Evolutionary conservation across 2,329 filamentous ascomycete genomes (phyloP).

Genomic region (Ophiostoma triangulosporum): DNA sequence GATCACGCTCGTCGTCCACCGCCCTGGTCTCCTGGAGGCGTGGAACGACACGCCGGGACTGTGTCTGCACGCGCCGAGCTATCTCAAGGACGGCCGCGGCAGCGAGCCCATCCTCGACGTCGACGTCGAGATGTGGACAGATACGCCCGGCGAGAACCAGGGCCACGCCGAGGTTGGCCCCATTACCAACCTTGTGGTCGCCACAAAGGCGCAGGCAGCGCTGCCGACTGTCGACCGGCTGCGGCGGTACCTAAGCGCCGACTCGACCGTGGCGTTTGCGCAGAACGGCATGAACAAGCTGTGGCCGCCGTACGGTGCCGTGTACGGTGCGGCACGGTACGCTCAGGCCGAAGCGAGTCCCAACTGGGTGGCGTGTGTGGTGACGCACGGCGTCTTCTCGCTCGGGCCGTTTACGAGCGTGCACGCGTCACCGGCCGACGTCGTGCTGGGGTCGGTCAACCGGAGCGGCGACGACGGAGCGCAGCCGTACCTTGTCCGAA

Average conservation of each 20-base stretch:
- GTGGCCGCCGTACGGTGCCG: slow-evolving; percentile 37
- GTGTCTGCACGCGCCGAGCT: slow-evolving; percentile 21
- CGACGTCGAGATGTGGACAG: slow-evolving; percentile 38
- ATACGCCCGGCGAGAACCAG: slow-evolving; percentile 18
- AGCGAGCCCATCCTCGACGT: slow-evolving; percentile 23
- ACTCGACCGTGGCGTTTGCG: slow-evolving; percentile 66
- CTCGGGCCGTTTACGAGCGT: slow-evolving; percentile 35
- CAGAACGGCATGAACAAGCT: slow-evolving; percentile 76
- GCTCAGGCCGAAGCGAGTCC: slow-evolving; percentile 28
- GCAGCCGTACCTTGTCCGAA: slow-evolving; percentile 27
- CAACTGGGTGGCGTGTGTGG: slow-evolving; percentile 57
- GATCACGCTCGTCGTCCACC: slow-evolving; percentile 68
- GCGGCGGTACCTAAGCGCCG: slow-evolving; percentile 43
- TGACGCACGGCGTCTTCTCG: slow-evolving; percentile 42
- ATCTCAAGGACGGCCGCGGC: slow-evolving; percentile 11
- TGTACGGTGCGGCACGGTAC: slow-evolving; percentile 31
- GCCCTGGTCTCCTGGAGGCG: slow-evolving; percentile 31
- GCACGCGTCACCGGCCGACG: slow-evolving; percentile 36
- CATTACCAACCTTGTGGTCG: slow-evolving; percentile 63
- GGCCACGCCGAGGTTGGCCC: slow-evolving; percentile 15
- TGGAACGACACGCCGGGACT: slow-evolving; percentile 34
- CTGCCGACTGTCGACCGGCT: slow-evolving; percentile 47
- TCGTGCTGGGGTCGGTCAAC: slow-evolving; percentile 33
- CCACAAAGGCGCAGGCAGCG: slow-evolving; percentile 60
- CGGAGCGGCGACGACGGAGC: neutral